A percentile compares a stretch with the other conserved stretches of the same genome.
Evolutionary conservation across 202 grass and related monocot genomes (phyloP).

Genomic region (Elaeis oleifera): DNA sequence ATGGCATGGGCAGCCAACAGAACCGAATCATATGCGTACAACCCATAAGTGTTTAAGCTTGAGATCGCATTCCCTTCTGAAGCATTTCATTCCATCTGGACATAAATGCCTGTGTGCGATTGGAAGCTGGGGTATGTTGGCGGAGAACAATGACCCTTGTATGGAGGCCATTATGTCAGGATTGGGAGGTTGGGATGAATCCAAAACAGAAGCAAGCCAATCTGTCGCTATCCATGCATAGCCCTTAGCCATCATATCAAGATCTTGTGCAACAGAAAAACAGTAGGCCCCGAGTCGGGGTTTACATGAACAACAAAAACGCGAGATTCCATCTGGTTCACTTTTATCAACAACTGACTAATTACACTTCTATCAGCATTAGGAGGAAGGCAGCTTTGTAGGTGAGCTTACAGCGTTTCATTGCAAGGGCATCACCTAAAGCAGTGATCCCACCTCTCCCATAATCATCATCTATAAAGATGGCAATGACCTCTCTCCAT

Average conservation of each 20-base stretch:
- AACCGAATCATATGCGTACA: constrained; percentile 84
- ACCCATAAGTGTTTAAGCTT: constrained; percentile 50
- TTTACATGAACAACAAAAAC: constrained; percentile 88
- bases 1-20: constrained; percentile 73
- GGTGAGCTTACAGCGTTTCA: constrained; percentile 41
- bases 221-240: constrained; percentile 97
- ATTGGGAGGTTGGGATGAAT: constrained; percentile 40
- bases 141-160: constrained; percentile 73
- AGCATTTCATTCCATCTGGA: constrained; percentile 48
- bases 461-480: constrained; percentile 85
- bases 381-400: constrained; percentile 70
- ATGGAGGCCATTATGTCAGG: constrained; percentile 41
- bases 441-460: constrained; percentile 65
- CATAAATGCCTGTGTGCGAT: constrained; percentile 30
- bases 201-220: constrained; percentile 72
- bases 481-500: constrained; percentile 83
- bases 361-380: constrained; percentile 34
- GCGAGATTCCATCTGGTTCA: constrained; percentile 72
- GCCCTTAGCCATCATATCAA: constrained; percentile 75
- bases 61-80: constrained; percentile 22
- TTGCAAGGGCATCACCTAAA: constrained; percentile 63
- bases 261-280: constrained; percentile 63
- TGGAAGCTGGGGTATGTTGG: constrained; percentile 55
- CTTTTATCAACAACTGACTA: constrained; percentile 44
- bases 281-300: constrained; percentile 59